phyloP scores from a whole-genome alignment of 345 rosid genomes.

The Ailanthus altissimus region DNA sequence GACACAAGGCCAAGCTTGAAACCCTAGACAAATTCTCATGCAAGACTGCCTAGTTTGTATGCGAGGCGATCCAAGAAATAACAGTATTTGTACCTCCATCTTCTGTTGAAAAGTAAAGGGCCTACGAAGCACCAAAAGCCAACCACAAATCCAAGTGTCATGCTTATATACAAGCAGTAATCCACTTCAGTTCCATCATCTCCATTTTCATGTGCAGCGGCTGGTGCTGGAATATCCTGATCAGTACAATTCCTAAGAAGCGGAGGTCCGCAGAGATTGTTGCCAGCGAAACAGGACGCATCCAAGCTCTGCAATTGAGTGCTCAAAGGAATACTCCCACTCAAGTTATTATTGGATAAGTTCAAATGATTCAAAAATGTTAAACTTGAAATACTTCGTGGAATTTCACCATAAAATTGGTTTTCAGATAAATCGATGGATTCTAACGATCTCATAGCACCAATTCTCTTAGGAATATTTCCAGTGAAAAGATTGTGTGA shows the following conservation, averaged over 20 bases:
- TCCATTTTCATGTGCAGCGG: background rate
- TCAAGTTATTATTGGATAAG: background rate
- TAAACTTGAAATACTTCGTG: background rate
- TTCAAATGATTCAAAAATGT: slow-evolving; percentile 2
- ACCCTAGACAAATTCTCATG: no score
- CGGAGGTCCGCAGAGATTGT: background rate
- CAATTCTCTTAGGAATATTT: slow-evolving; percentile 4
- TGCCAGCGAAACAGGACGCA: background rate
- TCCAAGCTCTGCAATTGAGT: slow-evolving; percentile 9
- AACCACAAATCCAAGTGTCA: background rate
- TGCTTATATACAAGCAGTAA: background rate
- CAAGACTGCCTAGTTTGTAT: no score
- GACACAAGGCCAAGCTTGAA: no score
- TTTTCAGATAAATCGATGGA: slow-evolving; percentile 19
- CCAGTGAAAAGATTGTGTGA: background rate
- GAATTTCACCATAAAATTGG: slow-evolving; percentile 24
- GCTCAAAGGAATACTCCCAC: slow-evolving; percentile 13
- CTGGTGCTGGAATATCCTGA: no score
- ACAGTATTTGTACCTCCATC: background rate
- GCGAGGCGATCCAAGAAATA: background rate
- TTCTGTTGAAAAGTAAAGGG: background rate
- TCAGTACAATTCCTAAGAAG: background rate
- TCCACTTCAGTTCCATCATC: background rate
- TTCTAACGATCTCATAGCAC: slow-evolving; percentile 14
- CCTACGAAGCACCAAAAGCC: background rate